Conservation (phyloP, 2,329 filamentous ascomycete species). For the Calonectria pteridis region DNA sequence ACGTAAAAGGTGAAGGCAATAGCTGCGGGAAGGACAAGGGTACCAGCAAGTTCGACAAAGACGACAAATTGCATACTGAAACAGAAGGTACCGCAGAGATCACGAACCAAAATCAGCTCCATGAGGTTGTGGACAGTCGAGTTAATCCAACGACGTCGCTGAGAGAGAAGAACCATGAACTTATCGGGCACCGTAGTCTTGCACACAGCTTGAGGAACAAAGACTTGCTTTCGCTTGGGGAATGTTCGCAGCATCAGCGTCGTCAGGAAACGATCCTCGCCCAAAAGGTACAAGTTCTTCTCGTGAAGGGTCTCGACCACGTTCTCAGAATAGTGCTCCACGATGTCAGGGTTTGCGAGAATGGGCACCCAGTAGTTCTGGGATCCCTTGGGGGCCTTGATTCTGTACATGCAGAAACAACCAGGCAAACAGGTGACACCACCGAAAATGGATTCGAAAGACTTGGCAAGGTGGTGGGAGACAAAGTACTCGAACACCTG, state of each 20-base stretch:
- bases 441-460: constrained; percentile 98
- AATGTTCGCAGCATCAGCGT: constrained; percentile 99
- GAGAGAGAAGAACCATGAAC: constrained; percentile 92
- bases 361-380: constrained; percentile 99
- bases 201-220: constrained; percentile 98
- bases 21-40: constrained; percentile 92
- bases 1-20: constrained; percentile 98
- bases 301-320: constrained; percentile 98
- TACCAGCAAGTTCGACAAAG: constrained; percentile 94
- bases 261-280: constrained; percentile 94
- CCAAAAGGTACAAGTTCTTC: constrained; percentile 92
- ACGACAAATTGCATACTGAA: constrained; percentile 99
- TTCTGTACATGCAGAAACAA: constrained; percentile 99
- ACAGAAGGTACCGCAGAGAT: constrained; percentile 98
- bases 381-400: constrained; percentile 97
- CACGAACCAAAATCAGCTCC: constrained; percentile 94
- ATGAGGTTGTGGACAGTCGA: constrained; percentile 98
- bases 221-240: constrained; percentile 98
- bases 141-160: constrained; percentile 98
- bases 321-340: constrained; percentile 99
- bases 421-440: constrained; percentile 98
- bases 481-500: constrained; percentile 99
- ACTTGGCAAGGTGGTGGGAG: constrained; percentile 95
- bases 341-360: constrained; percentile 96
- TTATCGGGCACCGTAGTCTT: constrained; percentile 96